Percentiles rank a stretch among this genome's conserved stretches.
Conservation (phyloP, 75 land plant species). For the Sequoiadendron giganteum region DNA sequence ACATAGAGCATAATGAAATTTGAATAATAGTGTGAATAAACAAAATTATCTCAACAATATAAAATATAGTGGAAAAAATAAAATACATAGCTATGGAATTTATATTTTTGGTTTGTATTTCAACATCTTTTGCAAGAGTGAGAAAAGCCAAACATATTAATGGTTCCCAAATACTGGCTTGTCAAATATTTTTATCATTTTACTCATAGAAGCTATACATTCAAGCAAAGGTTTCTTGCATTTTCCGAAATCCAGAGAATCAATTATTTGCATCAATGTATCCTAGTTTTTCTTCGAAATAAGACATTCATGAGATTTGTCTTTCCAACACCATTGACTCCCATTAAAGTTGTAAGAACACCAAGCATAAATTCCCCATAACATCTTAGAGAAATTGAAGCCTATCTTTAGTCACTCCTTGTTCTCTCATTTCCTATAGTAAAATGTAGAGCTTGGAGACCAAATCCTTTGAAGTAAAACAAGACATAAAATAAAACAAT, state of each 20-base stretch:
- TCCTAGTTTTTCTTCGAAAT: constrained; percentile 78
- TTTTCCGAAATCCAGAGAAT: constrained; percentile 77
- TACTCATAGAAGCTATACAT: too few relatives aligned
- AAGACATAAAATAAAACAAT: background rate
- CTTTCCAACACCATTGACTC: constrained; percentile 92
- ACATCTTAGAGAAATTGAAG: constrained; percentile 62
- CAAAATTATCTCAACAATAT: background rate
- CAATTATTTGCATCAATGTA: constrained; percentile 79
- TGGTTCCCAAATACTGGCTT: too few relatives aligned
- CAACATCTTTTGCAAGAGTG: too few relatives aligned
- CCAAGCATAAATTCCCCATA: constrained; percentile 76
- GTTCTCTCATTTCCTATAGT: constrained; percentile 77
- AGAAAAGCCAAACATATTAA: too few relatives aligned
- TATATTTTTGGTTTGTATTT: too few relatives aligned
- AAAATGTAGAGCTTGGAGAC: background rate
- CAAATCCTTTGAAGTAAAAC: constrained; percentile 5
- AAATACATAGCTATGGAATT: background rate
- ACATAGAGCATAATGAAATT: too few relatives aligned
- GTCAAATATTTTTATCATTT: too few relatives aligned
- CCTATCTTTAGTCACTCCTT: constrained; percentile 65
- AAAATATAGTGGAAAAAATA: background rate
- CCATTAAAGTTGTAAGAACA: constrained; percentile 75
- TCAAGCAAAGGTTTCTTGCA: constrained; percentile 66
- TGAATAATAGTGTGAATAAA: too few relatives aligned
- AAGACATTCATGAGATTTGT: constrained; percentile 88